Base-by-base conservation (phyloP, 2,329 filamentous ascomycete genomes). In the Penicillium sp. region DNA sequence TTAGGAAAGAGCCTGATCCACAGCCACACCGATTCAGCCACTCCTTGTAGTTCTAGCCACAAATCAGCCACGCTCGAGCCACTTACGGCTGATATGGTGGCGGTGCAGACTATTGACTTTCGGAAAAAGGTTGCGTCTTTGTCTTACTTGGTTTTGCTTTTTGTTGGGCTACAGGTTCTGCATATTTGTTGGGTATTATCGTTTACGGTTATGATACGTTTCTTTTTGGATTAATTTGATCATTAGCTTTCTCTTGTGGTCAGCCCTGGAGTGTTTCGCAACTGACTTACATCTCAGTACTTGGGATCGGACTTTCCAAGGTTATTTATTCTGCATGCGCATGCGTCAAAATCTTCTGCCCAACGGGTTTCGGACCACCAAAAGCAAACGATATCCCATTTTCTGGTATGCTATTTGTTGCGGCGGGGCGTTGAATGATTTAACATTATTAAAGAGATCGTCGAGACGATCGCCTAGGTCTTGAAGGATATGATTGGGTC, bases 11-110 rank as follows among this genome's bases (percentile, higher is more conserved):
- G 0, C 13, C 12, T 6, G 21, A 44, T 61, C 38, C 53, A 66
- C 61, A 55, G 64, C 63, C 64, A 66, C 63, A 66, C 25, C 33
- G 10, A 19, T 38, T 49, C 53, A 62, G 61, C 64, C 64, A 64
- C 61, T 62, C 61, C 63, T 66, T 66, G 54, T 61, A 13, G 39
- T 47, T 57, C 25, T 3, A 58, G 61, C 64, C 60, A 64, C 53
- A 35, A 17, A 17, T 1, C 6, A 55, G 47, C 21, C 49, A 57
- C 23, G 13, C 38, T 25, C 27, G 25, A 61, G 63, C 62, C 63
- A 61, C 55, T 23, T 59, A 55, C 55, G 48, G 59, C 58, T 61
- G 57, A 49, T 12, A 6, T 23, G 17, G 58, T 64, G 62, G 62
- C 60, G 38, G 62, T 59, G 62, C 49, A 12, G 41, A 52, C 54